These are phyloP conservation scores for Elongisporangium senticosum DNA, from an alignment of 352 stramenopile species.

Conservation along the genomic window DNA sequence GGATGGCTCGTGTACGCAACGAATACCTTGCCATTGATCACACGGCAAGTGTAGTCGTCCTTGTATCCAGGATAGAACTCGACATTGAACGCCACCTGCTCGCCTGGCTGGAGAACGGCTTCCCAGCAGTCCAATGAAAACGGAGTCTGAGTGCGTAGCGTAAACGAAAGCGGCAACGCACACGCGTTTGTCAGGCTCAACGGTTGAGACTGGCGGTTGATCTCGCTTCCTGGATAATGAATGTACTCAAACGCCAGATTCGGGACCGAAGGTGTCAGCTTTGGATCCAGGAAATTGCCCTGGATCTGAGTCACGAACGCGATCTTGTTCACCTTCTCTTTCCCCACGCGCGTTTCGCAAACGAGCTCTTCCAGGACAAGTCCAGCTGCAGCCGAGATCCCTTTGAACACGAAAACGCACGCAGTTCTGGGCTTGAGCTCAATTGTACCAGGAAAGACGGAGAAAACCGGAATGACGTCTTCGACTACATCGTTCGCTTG, in stretches of 20 bases:
- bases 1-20: conserved; percentile 87
- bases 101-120: conserved; percentile 71
- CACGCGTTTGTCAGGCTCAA: conserved; percentile 87
- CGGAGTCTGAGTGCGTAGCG: conserved; percentile 82
- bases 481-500: conserved; percentile 5
- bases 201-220: conserved; percentile 57
- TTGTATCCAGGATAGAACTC: conserved; percentile 93
- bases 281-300: conserved; percentile 89
- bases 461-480: conserved; percentile 72
- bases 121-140: conserved; percentile 93
- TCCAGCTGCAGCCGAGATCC: conserved; percentile 56
- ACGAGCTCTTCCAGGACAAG: conserved; percentile 79
- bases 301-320: conserved; percentile 87
- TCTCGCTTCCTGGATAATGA: conserved; percentile 63
- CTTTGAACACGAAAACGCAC: conserved; percentile 92
- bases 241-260: conserved; percentile 87
- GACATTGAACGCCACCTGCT: conserved; percentile 79
- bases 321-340: conserved; percentile 87
- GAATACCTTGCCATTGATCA: conserved; percentile 80
- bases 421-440: conserved; percentile 92
- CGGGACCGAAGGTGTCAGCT: conserved; percentile 65
- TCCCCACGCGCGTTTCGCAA: conserved; percentile 89
- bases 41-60: conserved; percentile 86
- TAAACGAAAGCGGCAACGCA: conserved; percentile 88
- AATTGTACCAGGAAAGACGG: conserved; percentile 87